Evolutionary conservation across 805 yeast species (phyloP).

Genomic region (Barnettozyma salicaria): DNA sequence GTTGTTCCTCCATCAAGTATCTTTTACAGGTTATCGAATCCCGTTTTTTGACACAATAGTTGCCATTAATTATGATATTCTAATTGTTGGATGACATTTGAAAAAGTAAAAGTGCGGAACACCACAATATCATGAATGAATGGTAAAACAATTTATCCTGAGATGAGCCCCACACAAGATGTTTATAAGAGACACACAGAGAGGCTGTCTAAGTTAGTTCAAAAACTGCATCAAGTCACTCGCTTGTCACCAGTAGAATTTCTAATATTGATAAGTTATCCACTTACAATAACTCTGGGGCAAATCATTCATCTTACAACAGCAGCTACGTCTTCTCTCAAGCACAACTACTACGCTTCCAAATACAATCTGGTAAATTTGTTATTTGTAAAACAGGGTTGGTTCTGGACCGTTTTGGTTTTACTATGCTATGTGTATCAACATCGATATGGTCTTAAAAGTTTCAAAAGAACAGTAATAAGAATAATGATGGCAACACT

Average conservation of each 20-base stretch:
- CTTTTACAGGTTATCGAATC: too few relatives aligned
- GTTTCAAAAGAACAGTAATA: conserved; percentile 6
- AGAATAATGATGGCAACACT: conserved; percentile 34
- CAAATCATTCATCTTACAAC: conserved; percentile 38
- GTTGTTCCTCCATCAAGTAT: background rate
- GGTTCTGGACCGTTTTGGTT: conserved; percentile 78
- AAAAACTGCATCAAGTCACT: conserved; percentile 3
- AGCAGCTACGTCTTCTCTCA: conserved; percentile 1
- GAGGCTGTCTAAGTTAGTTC: too few relatives aligned
- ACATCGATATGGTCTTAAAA: conserved; percentile 10
- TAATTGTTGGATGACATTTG: too few relatives aligned
- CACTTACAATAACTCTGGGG: conserved; percentile 44
- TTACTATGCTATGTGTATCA: conserved; percentile 26
- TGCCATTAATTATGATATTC: too few relatives aligned
- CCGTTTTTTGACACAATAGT: too few relatives aligned
- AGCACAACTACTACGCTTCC: conserved; percentile 37
- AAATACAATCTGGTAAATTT: conserved; percentile 69
- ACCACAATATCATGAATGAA: too few relatives aligned
- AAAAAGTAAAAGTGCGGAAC: too few relatives aligned
- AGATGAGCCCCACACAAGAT: too few relatives aligned
- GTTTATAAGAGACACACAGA: too few relatives aligned
- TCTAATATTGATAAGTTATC: conserved; percentile 26
- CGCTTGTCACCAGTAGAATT: conserved; percentile 13
- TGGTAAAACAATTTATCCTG: too few relatives aligned
- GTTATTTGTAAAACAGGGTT: conserved; percentile 79